These are phyloP conservation scores for Diaporthe amygdali DNA, from an alignment of 2,329 filamentous ascomycete genomes.

Conservation along the genomic window DNA sequence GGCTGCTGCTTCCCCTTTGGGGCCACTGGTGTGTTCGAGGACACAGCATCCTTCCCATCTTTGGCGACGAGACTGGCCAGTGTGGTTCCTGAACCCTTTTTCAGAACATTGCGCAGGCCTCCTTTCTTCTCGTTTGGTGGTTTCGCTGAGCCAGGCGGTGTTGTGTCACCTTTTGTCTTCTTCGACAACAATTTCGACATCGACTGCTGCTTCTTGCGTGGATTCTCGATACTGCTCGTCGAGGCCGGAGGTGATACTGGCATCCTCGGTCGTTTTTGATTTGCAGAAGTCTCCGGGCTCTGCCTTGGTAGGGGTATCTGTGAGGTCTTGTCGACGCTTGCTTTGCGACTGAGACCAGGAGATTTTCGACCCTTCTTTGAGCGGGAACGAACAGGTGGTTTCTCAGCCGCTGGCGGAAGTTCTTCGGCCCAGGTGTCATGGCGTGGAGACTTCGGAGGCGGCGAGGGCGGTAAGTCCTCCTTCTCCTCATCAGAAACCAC, in stretches of 20 bases:
- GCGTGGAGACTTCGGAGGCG: constrained; percentile 29
- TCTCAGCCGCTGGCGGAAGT: neutral
- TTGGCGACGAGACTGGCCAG: constrained; percentile 55
- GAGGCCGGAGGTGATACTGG: constrained; percentile 34
- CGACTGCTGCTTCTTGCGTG: constrained; percentile 29
- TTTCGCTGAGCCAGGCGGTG: constrained; percentile 26
- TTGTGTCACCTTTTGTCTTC: constrained; percentile 32
- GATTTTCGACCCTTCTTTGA: neutral
- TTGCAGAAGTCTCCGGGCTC: constrained; percentile 44
- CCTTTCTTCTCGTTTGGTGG: constrained; percentile 47
- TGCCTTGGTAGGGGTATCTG: constrained; percentile 30
- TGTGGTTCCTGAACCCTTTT: constrained; percentile 51
- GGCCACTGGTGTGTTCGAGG: constrained; percentile 20
- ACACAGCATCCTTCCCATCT: constrained; percentile 33
- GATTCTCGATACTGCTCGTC: constrained; percentile 25
- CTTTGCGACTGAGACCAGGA: constrained; percentile 7
- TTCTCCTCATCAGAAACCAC: constrained; percentile 30
- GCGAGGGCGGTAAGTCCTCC: constrained; percentile 22
- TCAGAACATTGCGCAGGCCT: constrained; percentile 57
- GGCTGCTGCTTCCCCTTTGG: constrained; percentile 23
- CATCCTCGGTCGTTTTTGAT: constrained; percentile 52
- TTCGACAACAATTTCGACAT: constrained; percentile 35
- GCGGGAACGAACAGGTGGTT: neutral
- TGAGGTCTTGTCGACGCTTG: constrained; percentile 21
- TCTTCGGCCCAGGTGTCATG: neutral